Conservation (phyloP, 139 green algal species). For the Coelastrella sp. region DNA sequence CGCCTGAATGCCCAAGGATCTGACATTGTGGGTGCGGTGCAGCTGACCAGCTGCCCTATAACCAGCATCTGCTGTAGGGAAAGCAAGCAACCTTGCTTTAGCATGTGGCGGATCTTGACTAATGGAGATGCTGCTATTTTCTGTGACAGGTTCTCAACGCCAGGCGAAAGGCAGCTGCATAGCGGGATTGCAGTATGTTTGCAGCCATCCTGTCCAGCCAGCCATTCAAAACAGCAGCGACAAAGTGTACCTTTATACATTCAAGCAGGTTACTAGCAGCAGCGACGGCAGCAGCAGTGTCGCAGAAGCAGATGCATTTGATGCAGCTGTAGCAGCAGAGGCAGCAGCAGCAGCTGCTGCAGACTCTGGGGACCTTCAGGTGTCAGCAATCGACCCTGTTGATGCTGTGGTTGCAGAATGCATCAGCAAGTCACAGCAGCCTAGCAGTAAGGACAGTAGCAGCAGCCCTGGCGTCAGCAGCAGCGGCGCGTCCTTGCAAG, state of each 20-base stretch:
- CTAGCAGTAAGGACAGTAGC: neutral
- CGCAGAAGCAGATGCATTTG: neutral
- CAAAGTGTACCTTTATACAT: slow-evolving; percentile 53
- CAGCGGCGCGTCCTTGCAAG: slow-evolving; percentile 18
- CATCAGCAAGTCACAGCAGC: neutral
- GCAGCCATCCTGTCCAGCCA: slow-evolving; percentile 17
- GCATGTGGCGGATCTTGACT: neutral
- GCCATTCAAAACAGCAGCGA: neutral
- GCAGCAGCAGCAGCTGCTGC: neutral
- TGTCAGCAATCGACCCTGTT: neutral
- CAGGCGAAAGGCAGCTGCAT: slow-evolving; percentile 74
- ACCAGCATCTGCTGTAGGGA: too few relatives aligned
- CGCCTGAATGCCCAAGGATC: too few relatives aligned
- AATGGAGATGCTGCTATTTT: neutral
- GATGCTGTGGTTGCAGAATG: neutral
- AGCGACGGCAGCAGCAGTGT: slow-evolving; percentile 21
- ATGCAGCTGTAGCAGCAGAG: neutral
- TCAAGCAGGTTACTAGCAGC: slow-evolving; percentile 26
- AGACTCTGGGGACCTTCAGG: neutral
- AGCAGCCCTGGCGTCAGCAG: neutral
- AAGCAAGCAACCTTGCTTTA: too few relatives aligned
- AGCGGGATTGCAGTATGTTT: slow-evolving; percentile 46
- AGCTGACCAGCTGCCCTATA: too few relatives aligned
- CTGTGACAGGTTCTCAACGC: slow-evolving; percentile 57
- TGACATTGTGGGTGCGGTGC: too few relatives aligned